These are phyloP conservation scores for Metarhizium sp. DNA, from an alignment of 2,329 filamentous ascomycete genomes.

Conservation along the genomic window DNA sequence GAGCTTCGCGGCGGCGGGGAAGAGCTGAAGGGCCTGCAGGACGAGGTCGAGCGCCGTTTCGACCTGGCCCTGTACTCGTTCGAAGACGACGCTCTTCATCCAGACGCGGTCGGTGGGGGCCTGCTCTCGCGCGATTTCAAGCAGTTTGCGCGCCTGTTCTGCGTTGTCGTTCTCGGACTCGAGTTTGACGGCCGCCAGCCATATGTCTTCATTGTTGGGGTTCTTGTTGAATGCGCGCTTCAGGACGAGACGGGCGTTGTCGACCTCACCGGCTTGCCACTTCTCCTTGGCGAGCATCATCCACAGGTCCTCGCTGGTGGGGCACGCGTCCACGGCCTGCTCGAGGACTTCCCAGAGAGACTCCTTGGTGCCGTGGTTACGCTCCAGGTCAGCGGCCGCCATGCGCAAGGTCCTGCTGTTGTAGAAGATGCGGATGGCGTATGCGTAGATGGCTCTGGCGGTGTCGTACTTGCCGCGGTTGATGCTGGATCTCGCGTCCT, in stretches of 20 bases:
- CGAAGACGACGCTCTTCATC: conserved; percentile 93
- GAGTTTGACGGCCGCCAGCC: conserved; percentile 90
- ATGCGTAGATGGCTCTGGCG: conserved; percentile 86
- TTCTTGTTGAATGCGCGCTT: conserved; percentile 90
- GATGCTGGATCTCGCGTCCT: conserved; percentile 79
- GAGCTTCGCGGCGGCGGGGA: conserved; percentile 77
- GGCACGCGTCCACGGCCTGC: conserved; percentile 88
- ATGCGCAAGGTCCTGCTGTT: conserved; percentile 85
- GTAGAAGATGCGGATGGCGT: conserved; percentile 80
- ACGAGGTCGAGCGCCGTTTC: conserved; percentile 81
- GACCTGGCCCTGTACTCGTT: conserved; percentile 70
- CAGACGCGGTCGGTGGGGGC: conserved; percentile 93
- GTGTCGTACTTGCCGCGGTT: conserved; percentile 79
- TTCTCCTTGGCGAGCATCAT: conserved; percentile 94
- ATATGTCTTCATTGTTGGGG: conserved; percentile 95
- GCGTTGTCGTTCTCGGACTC: conserved; percentile 83
- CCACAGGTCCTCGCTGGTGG: conserved; percentile 86
- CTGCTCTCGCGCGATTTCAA: conserved; percentile 74
- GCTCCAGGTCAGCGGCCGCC: conserved; percentile 82
- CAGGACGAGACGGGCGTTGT: conserved; percentile 77
- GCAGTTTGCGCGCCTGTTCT: conserved; percentile 71
- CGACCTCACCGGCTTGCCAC: conserved; percentile 79
- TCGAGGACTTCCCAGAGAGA: conserved; percentile 78
- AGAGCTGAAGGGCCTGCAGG: conserved; percentile 76
- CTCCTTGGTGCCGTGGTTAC: conserved; percentile 77